Conservation (phyloP, 2,329 filamentous ascomycete genomes). For the Aspergillus sp. region DNA sequence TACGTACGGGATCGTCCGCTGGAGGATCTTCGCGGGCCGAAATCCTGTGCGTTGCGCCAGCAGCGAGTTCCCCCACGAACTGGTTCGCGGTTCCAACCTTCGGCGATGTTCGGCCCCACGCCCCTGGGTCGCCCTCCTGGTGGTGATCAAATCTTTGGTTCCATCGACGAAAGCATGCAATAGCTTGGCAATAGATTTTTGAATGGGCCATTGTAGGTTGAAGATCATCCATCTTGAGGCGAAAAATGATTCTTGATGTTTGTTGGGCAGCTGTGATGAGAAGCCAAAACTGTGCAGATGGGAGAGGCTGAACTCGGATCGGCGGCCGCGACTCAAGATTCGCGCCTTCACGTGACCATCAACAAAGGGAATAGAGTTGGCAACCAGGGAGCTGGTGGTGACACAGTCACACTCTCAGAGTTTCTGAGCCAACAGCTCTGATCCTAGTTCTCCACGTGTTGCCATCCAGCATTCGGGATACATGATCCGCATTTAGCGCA, state of each 20-base stretch:
- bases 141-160: too few relatives aligned
- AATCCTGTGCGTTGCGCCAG: background rate
- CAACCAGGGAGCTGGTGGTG: background rate
- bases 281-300: too few relatives aligned
- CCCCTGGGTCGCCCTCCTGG: too few relatives aligned
- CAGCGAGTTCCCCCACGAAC: background rate
- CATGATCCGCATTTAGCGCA: background rate
- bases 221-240: background rate
- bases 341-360: background rate
- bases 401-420: background rate
- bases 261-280: background rate
- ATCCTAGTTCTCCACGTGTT: background rate
- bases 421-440: background rate
- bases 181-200: background rate
- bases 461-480: background rate
- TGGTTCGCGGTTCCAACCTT: background rate
- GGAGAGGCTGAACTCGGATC: background rate
- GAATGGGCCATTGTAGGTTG: background rate
- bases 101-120: background rate
- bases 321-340: background rate
- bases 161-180: background rate
- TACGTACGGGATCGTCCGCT: too few relatives aligned
- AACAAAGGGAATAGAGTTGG: background rate
- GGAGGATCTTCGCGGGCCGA: background rate
- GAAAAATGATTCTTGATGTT: background rate